Conservation (phyloP, 768 basidiomycete species). For the Gymnopilus dilepis region DNA sequence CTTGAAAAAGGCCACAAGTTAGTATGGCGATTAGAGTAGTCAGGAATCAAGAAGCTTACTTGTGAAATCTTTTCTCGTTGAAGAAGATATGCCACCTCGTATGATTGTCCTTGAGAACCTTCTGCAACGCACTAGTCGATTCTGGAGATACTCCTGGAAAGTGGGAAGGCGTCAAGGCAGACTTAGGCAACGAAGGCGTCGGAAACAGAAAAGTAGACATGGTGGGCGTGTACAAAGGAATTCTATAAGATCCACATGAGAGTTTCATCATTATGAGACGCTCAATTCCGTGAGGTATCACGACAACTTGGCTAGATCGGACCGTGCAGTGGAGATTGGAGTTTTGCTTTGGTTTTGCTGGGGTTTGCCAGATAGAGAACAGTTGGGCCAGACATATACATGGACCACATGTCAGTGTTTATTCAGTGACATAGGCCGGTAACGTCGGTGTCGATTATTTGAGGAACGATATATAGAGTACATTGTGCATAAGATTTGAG, state of each 20-base stretch:
- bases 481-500: too few relatives aligned
- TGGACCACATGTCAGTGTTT: too few relatives aligned
- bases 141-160: constrained; percentile 40
- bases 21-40: too few relatives aligned
- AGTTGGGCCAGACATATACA: too few relatives aligned
- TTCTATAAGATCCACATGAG: not conserved
- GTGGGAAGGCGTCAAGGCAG: constrained; percentile 24
- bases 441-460: too few relatives aligned
- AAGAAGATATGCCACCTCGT: constrained; percentile 61
- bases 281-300: not conserved
- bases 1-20: constrained; percentile 26
- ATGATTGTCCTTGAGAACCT: constrained; percentile 54
- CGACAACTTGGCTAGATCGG: too few relatives aligned
- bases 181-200: constrained; percentile 6
- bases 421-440: too few relatives aligned
- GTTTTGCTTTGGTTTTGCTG: too few relatives aligned
- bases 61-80: constrained; percentile 45
- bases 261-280: not conserved
- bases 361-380: too few relatives aligned
- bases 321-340: not conserved
- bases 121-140: constrained; percentile 45
- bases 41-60: constrained; percentile 29
- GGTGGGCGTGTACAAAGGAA: not conserved
- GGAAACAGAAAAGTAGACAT: constrained; percentile 12
- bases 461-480: too few relatives aligned